Evolutionary conservation across 345 rosid genomes (phyloP).

Genomic region (Boechera divaricarpa): DNA sequence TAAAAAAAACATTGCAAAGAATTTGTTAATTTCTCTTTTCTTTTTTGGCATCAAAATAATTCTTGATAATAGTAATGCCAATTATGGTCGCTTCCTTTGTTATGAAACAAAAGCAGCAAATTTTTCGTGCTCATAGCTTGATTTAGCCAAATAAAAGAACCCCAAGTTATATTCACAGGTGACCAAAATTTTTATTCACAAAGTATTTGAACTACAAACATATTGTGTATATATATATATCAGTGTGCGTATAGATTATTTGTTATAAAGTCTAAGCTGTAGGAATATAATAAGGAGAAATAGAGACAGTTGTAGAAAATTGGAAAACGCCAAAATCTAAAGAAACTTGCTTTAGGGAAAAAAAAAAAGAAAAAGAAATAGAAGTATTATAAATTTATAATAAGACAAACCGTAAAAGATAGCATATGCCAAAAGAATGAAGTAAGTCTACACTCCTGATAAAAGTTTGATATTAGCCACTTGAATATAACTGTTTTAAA

Average conservation of each 20-base stretch:
- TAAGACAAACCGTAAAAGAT: conserved; percentile 39
- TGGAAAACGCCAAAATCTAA: conserved; percentile 40
- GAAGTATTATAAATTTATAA: conserved; percentile 2
- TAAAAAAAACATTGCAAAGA: too few relatives aligned
- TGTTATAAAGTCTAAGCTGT: conserved; percentile 9
- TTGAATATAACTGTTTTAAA: neutral
- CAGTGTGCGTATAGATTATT: neutral
- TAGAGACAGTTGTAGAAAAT: conserved; percentile 13
- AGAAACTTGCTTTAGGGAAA: conserved; percentile 12
- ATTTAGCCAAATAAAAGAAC: too few relatives aligned
- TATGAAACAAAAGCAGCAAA: too few relatives aligned
- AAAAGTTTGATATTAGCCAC: conserved; percentile 52
- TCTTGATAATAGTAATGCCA: too few relatives aligned
- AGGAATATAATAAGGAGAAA: neutral
- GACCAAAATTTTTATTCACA: too few relatives aligned
- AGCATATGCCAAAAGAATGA: conserved; percentile 45
- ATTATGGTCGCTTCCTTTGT: too few relatives aligned
- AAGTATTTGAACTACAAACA: neutral
- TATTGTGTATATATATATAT: neutral
- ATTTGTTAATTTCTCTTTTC: too few relatives aligned
- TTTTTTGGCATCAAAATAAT: too few relatives aligned
- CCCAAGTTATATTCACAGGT: too few relatives aligned
- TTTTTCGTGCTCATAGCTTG: too few relatives aligned
- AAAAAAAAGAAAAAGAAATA: neutral
- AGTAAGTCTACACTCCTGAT: conserved; percentile 37